phyloP scores from a whole-genome alignment of 148 eudicot species.

The Polygonum aviculare region DNA sequence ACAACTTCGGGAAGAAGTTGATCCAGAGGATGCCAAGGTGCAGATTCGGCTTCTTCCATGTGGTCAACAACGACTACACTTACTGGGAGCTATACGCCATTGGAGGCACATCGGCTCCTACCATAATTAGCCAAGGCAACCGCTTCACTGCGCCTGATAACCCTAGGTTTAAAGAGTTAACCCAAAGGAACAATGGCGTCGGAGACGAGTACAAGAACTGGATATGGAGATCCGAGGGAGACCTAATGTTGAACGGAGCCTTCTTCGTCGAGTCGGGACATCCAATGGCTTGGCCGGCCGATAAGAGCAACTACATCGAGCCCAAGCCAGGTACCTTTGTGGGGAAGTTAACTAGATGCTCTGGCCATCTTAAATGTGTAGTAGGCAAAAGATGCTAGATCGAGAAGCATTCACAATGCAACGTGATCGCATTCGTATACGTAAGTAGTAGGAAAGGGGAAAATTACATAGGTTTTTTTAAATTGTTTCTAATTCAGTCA shows the following conservation, averaged over 20 bases:
- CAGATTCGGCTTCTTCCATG: slow-evolving; percentile 48
- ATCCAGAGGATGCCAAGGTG: slow-evolving; percentile 58
- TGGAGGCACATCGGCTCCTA: slow-evolving; percentile 45
- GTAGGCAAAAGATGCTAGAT: slow-evolving; percentile 28
- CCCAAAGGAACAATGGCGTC: slow-evolving; percentile 25
- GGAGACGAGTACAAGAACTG: slow-evolving; percentile 35
- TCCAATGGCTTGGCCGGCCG: slow-evolving; percentile 16
- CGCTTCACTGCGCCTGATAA: slow-evolving; percentile 41
- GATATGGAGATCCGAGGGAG: slow-evolving; percentile 48
- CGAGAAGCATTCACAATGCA: neutral
- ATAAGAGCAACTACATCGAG: slow-evolving; percentile 20
- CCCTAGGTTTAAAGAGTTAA: slow-evolving; percentile 31
- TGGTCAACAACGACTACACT: slow-evolving; percentile 54
- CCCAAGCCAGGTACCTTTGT: slow-evolving; percentile 29
- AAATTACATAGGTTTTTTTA: neutral
- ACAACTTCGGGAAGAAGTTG: slow-evolving; percentile 44
- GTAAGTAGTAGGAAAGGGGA: neutral
- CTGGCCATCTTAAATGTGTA: slow-evolving; percentile 25
- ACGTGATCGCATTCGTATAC: too few species aligned
- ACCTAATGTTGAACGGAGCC: slow-evolving; percentile 42
- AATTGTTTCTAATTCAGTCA: neutral
- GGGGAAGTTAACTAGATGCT: slow-evolving; percentile 26
- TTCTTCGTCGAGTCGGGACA: slow-evolving; percentile 43
- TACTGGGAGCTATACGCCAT: slow-evolving; percentile 52
- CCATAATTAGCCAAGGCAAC: slow-evolving; percentile 51